Evolutionary conservation across 805 yeast species (phyloP).

Genomic region (Kodamaea jinghongensis): DNA sequence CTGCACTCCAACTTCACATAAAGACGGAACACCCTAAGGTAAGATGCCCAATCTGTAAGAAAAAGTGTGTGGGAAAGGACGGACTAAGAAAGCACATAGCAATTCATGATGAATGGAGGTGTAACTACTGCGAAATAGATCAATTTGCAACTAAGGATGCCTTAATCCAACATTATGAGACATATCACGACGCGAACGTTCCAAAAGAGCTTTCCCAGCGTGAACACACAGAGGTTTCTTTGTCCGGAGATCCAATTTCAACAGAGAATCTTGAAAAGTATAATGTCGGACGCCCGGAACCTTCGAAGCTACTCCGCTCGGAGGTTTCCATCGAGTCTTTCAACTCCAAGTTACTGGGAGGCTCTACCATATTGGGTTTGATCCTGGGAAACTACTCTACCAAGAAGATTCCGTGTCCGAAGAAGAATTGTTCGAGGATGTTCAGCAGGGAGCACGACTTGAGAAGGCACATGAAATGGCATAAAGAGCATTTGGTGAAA

Average conservation of each 20-base stretch:
- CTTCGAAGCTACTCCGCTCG: neutral
- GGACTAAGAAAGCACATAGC: constrained; percentile 74
- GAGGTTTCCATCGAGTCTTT: constrained; percentile 9
- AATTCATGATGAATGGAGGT: constrained; percentile 70
- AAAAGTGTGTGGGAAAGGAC: constrained; percentile 66
- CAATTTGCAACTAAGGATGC: constrained; percentile 57
- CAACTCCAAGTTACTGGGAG: constrained; percentile 8
- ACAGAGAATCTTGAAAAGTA: too few relatives aligned
- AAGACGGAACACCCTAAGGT: constrained; percentile 72
- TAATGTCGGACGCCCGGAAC: neutral
- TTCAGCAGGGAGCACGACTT: constrained; percentile 52
- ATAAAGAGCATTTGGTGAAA: constrained; percentile 32
- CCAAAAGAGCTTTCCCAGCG: constrained; percentile 25
- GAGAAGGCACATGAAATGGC: constrained; percentile 53
- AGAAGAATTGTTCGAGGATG: constrained; percentile 48
- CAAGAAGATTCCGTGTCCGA: constrained; percentile 45
- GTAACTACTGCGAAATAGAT: constrained; percentile 49
- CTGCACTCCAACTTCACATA: constrained; percentile 67
- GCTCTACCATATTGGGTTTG: constrained; percentile 35
- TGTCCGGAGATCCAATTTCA: too few relatives aligned
- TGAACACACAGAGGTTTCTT: too few relatives aligned
- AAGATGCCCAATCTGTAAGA: constrained; percentile 62
- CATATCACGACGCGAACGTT: constrained; percentile 42
- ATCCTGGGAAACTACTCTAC: constrained; percentile 35
- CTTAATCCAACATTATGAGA: constrained; percentile 53